phyloP scores from a whole-genome alignment of 1,139 yeast genomes.

The Sugiyamaella grinbergsii region DNA sequence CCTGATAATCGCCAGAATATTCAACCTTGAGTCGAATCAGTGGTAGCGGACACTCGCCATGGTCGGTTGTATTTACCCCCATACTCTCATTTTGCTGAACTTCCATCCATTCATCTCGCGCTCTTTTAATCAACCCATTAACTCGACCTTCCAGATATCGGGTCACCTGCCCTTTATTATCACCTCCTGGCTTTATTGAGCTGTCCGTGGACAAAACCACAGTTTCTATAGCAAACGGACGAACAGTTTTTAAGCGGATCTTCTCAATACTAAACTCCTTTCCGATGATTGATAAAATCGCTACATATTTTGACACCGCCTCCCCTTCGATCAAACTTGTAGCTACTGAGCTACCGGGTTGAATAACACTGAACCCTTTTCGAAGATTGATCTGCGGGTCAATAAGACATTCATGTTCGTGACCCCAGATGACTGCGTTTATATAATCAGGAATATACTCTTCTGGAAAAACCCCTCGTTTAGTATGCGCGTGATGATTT shows the following conservation, averaged over 20 bases:
- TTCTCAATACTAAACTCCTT: conserved; percentile 64
- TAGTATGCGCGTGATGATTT: conserved; percentile 75
- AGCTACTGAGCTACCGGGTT: conserved; percentile 94
- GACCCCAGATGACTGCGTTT: conserved; percentile 93
- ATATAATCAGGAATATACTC: conserved; percentile 76
- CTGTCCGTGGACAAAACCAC: conserved; percentile 54
- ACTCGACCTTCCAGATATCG: conserved; percentile 63
- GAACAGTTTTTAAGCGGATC: conserved; percentile 65
- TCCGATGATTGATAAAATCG: conserved; percentile 64
- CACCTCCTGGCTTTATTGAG: conserved; percentile 62
- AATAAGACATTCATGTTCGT: conserved; percentile 92
- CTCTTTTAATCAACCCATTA: conserved; percentile 63
- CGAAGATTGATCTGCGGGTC: conserved; percentile 65
- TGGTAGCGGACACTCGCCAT: conserved; percentile 60
- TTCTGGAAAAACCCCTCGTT: conserved; percentile 83
- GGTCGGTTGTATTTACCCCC: conserved; percentile 33
- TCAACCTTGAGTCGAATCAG: conserved; percentile 81
- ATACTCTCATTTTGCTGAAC: conserved; percentile 34
- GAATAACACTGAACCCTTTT: conserved; percentile 75
- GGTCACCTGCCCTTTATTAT: conserved; percentile 63
- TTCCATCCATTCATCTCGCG: conserved; percentile 54
- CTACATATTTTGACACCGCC: conserved; percentile 70
- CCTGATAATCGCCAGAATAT: conserved; percentile 85
- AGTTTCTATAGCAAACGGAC: conserved; percentile 81
- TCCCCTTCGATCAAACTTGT: conserved; percentile 90